Percentiles rank a stretch among this genome's conserved stretches.
phyloP scores from a whole-genome alignment of 1,139 yeast genomes.

The Kodamaea derodonti region DNA sequence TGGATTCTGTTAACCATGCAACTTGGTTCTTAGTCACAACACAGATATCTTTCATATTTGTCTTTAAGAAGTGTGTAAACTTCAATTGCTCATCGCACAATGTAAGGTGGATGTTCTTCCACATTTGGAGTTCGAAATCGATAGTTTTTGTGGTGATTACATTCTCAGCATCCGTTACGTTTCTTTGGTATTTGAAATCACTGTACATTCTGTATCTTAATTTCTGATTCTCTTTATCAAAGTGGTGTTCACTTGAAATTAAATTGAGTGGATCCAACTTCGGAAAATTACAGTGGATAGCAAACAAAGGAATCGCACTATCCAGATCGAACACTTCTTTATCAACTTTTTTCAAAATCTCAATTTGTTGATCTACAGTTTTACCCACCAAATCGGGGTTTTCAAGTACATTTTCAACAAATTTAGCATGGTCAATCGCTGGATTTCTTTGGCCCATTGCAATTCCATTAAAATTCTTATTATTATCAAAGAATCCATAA shows the following conservation, averaged over 20 bases:
- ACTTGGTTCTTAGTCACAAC: constrained; percentile 28
- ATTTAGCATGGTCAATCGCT: constrained; percentile 23
- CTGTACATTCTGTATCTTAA: constrained; percentile 30
- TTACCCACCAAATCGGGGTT: constrained; percentile 7
- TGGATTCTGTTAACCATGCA: constrained; percentile 16
- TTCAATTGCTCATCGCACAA: constrained; percentile 25
- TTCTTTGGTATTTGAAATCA: constrained; percentile 19
- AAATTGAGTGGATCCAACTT: constrained; percentile 33
- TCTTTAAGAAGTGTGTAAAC: constrained; percentile 25
- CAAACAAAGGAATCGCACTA: constrained; percentile 20
- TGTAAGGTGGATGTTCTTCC: constrained; percentile 27
- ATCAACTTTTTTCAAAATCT: constrained; percentile 16
- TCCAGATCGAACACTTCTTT: constrained; percentile 15
- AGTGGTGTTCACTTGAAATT: constrained; percentile 24
- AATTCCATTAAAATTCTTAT: constrained; percentile 29
- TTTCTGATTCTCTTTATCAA: constrained; percentile 21
- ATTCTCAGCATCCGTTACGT: constrained; percentile 7
- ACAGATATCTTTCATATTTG: constrained; percentile 24
- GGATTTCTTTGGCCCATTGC: constrained; percentile 43
- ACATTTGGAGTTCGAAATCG: constrained; percentile 36
- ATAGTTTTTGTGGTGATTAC: constrained; percentile 8
- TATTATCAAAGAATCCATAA: constrained; percentile 26
- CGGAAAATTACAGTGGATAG: constrained; percentile 39
- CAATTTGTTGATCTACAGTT: constrained; percentile 20
- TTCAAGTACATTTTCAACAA: constrained; percentile 11